phyloP scores from a whole-genome alignment of 164 flowering plant genomes.

The Warburgia ugandensis region DNA sequence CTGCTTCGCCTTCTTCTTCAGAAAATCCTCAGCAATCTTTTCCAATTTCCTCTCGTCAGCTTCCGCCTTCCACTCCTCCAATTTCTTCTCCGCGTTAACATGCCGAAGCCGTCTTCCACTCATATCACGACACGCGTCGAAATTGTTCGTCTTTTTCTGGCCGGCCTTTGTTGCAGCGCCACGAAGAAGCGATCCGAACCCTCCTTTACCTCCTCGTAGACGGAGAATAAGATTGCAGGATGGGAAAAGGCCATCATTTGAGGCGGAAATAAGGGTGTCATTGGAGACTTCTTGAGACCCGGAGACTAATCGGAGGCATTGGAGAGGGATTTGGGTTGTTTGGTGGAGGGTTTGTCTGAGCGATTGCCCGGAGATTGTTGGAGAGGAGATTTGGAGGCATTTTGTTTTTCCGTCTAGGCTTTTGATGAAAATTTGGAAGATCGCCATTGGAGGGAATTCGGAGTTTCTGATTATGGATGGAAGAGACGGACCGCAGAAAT shows the following conservation, averaged over 20 bases:
- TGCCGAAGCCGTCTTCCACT: conserved; percentile 87
- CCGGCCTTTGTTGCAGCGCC: conserved; percentile 98
- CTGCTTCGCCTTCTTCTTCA: conserved; percentile 63
- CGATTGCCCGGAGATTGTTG: conserved; percentile 21
- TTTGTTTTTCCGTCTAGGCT: conserved; percentile 42
- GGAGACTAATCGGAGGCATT: conserved; percentile 34
- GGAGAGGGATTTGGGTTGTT: conserved; percentile 40
- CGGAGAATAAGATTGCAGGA: conserved; percentile 39
- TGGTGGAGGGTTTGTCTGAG: conserved; percentile 28
- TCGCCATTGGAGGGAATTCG: too few relatives aligned
- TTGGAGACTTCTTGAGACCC: conserved; percentile 21
- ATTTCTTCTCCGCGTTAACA: conserved; percentile 89
- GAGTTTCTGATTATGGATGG: too few relatives aligned
- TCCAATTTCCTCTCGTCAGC: conserved; percentile 79
- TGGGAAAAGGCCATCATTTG: conserved; percentile 18
- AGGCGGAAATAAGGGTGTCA: conserved; percentile 19
- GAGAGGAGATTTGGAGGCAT: conserved; percentile 32
- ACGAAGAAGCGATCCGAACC: conserved; percentile 88
- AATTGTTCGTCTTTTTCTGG: conserved; percentile 95
- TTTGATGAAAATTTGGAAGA: conserved; percentile 42
- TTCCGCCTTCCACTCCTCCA: conserved; percentile 91
- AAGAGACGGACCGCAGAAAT: too few relatives aligned
- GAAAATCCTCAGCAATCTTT: conserved; percentile 78
- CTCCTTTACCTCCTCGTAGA: conserved; percentile 87
- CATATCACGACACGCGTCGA: conserved; percentile 97